These are phyloP conservation scores for Ophiostoma pallidulum DNA, from an alignment of 2,329 filamentous ascomycete species.

Conservation along the genomic window DNA sequence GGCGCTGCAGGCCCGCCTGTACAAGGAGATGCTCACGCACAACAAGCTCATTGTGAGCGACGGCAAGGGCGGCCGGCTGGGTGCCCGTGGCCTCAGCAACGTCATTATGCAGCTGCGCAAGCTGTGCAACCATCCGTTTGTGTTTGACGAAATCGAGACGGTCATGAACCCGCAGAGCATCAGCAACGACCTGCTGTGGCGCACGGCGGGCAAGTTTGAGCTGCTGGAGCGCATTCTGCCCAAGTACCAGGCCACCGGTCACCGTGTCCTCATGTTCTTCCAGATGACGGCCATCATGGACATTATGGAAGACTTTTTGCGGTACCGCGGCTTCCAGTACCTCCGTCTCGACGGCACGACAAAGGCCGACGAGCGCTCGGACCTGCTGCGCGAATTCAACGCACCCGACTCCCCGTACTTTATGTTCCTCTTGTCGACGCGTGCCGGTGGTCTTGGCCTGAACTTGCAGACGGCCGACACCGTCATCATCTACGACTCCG, in stretches of 20 bases:
- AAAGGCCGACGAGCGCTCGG: slow-evolving; percentile 93
- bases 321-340: slow-evolving; percentile 73
- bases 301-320: slow-evolving; percentile 98
- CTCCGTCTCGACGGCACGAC: slow-evolving; percentile 92
- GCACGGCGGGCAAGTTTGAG: slow-evolving; percentile 95
- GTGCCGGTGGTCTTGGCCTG: slow-evolving; percentile 93
- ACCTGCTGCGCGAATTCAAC: slow-evolving; percentile 83
- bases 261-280: slow-evolving; percentile 99
- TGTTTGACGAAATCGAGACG: slow-evolving; percentile 95
- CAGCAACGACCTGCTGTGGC: slow-evolving; percentile 91
- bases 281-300: slow-evolving; percentile 99
- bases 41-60: slow-evolving; percentile 93
- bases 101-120: slow-evolving; percentile 99
- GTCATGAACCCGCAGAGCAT: slow-evolving; percentile 87
- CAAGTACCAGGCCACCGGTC: slow-evolving; percentile 83
- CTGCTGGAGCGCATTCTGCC: slow-evolving; percentile 84
- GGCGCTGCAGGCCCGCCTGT: slow-evolving; percentile 81
- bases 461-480: slow-evolving; percentile 97
- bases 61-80: slow-evolving; percentile 89
- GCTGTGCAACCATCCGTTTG: slow-evolving; percentile 97
- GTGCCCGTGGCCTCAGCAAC: slow-evolving; percentile 90
- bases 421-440: slow-evolving; percentile 96
- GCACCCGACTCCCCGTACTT: slow-evolving; percentile 85
- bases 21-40: slow-evolving; percentile 95
- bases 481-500: slow-evolving; percentile 98